Evolutionary conservation across 371 early-diverging fungal genomes (phyloP).

Genomic region (Thermomucor indicae-seudaticae): DNA sequence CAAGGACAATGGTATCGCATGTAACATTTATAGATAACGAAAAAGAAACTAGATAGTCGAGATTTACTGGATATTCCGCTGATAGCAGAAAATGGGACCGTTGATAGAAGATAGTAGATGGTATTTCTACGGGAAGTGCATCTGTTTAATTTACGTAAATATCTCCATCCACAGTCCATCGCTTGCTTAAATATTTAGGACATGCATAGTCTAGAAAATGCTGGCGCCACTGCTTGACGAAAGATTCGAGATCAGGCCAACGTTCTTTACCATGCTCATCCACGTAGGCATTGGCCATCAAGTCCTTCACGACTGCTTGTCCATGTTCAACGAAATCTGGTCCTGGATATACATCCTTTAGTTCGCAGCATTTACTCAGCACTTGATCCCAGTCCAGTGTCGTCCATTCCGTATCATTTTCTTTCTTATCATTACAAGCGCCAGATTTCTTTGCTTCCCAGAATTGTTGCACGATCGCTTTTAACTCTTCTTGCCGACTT

Average conservation of each 20-base stretch:
- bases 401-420: background rate
- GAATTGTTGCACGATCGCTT: constrained; percentile 14
- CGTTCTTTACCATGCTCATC: constrained; percentile 11
- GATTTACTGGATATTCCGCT: no score
- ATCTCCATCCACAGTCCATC: constrained; percentile 43
- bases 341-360: constrained; percentile 39
- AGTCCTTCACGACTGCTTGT: constrained; percentile 30
- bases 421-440: constrained; percentile 1
- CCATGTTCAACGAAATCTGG: constrained; percentile 52
- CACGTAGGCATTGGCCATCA: constrained; percentile 10
- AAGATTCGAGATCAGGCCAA: constrained; percentile 30
- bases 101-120: no score
- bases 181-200: constrained; percentile 38
- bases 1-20: no score
- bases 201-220: constrained; percentile 48
- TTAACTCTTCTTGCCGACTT: constrained; percentile 23
- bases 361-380: constrained; percentile 22
- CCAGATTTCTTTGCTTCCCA: constrained; percentile 7
- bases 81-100: no score
- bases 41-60: no score
- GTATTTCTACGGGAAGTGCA: no score
- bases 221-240: constrained; percentile 47
- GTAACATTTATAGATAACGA: no score
- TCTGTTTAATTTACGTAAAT: constrained; percentile 22
- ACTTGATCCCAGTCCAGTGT: constrained; percentile 15